These are phyloP conservation scores for Terfezia boudieri DNA, from an alignment of 495 filamentous ascomycete genomes.

Conservation along the genomic window DNA sequence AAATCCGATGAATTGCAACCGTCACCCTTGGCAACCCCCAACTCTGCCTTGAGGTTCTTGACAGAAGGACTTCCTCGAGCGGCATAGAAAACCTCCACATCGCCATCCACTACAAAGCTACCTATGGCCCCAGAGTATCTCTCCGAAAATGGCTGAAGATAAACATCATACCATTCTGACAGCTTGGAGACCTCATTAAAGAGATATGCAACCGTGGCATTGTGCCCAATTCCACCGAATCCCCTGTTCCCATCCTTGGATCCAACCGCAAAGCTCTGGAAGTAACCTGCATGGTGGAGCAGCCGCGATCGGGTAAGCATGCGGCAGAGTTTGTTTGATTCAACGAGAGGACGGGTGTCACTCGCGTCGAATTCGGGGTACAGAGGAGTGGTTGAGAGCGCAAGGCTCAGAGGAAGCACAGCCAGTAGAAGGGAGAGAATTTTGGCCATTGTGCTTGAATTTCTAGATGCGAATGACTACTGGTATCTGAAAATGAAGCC, in stretches of 20 bases:
- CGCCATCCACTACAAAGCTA: slow-evolving; percentile 26
- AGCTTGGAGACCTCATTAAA: slow-evolving; percentile 29
- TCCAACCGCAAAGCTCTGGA: slow-evolving; percentile 1
- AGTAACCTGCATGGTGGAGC: slow-evolving; percentile 1
- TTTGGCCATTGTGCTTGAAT: background rate
- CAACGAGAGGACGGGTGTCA: slow-evolving; percentile 4
- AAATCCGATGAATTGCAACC: slow-evolving; percentile 1
- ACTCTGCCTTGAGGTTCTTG: background rate
- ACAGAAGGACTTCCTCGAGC: slow-evolving; percentile 3
- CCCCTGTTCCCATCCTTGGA: slow-evolving; percentile 5
- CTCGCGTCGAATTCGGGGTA: too few species aligned
- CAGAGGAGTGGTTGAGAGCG: background rate
- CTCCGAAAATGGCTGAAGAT: slow-evolving; percentile 10
- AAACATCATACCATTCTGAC: too few species aligned
- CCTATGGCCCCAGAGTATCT: slow-evolving; percentile 16
- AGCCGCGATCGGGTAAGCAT: slow-evolving; percentile 2
- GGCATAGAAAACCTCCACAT: slow-evolving; percentile 27
- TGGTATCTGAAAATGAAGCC: too few species aligned
- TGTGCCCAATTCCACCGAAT: slow-evolving; percentile 25
- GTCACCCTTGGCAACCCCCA: slow-evolving; percentile 2
- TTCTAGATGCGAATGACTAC: too few species aligned
- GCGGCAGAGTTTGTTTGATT: slow-evolving; percentile 9
- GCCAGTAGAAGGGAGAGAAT: background rate
- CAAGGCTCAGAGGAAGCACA: background rate
- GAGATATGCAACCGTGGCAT: slow-evolving; percentile 39